Evolutionary conservation across 2,329 filamentous ascomycete genomes (phyloP), one percentile per base, ranked within the genome.

Genomic region (Trichoderma harzianum): DNA sequence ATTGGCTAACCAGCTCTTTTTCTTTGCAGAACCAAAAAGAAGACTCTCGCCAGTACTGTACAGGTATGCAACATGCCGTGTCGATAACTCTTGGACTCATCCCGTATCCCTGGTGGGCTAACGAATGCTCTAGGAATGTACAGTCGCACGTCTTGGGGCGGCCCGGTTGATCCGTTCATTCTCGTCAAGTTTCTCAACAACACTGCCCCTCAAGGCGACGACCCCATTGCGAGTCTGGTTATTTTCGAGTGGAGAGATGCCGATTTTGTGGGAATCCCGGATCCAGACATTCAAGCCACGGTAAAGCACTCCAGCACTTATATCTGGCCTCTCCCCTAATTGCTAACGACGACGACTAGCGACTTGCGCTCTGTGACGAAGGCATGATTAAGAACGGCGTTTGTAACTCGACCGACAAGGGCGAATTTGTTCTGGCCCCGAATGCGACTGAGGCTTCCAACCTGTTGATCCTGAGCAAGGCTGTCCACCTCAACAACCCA

Each of bases 161-260:
- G 95, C 72, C 88, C 90, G 43, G 88, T 94, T 73, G 93, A 98
- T 76, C 95, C 95, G 24, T 97, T 94, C 83, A 97, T 98, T 80
- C 87, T 92, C 76, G 88, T 94, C 80, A 94, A 93, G 79, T 97
- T 97, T 78, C 83, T 92, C 53, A 82, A 87, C 83, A 78, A 86
- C 83, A 80, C 88, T 77, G 83, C 87, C 72, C 86, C 88, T 36
- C 86, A 90, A 70, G 77, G 72, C 28, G 84, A 87, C 60, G 92
- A 97, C 79, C 92, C 93, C 6, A 85, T 93, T 57, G 91, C 94
- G 75, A 97, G 94, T 80, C 83, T 98, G 76, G 86, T 97, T 67
- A 91, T 99, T 74, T 99, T 97, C 81, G 95, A 99, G 83, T 99
- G 95, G 93, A 90, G 88, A 76, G 96, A 99, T 79, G 90, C 92